Percentiles rank a stretch among this genome's conserved stretches.
Conservation (phyloP, 2,329 filamentous ascomycete species). For the Xylaria arbuscula region DNA sequence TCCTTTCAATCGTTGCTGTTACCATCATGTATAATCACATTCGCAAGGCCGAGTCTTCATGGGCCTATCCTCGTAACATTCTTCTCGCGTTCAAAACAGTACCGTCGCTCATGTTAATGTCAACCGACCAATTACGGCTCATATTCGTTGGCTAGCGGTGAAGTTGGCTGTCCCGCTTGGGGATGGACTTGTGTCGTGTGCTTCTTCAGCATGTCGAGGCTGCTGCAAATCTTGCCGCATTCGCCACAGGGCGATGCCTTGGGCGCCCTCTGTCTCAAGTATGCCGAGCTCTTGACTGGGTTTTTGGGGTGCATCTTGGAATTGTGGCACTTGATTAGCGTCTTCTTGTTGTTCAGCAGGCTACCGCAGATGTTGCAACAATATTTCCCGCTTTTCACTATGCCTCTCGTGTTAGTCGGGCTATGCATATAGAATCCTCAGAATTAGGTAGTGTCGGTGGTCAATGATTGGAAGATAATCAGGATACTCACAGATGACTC, state of each 20-base stretch:
- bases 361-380: slow-evolving; percentile 23
- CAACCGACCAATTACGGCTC: not conserved
- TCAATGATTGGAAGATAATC: not conserved
- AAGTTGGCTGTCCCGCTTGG: not conserved
- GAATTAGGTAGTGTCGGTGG: not conserved
- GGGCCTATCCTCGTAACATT: not conserved
- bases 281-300: slow-evolving; percentile 6
- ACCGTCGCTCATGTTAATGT: not conserved
- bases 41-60: not conserved
- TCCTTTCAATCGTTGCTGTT: not conserved
- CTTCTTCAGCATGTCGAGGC: not conserved
- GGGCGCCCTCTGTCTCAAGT: not conserved
- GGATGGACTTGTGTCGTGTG: not conserved
- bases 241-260: not conserved
- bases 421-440: not conserved
- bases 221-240: slow-evolving; percentile 1
- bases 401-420: not conserved
- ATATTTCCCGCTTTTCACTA: slow-evolving; percentile 24
- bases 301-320: slow-evolving; percentile 20
- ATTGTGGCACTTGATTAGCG: slow-evolving; percentile 3
- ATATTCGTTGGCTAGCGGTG: no score
- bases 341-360: slow-evolving; percentile 7
- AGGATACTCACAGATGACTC: slow-evolving; percentile 19
- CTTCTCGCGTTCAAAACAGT: not conserved
- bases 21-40: not conserved